Evolutionary conservation across 1,284 basidiomycete genomes (phyloP).

Genomic region (Coniferiporia sulphurascens): DNA sequence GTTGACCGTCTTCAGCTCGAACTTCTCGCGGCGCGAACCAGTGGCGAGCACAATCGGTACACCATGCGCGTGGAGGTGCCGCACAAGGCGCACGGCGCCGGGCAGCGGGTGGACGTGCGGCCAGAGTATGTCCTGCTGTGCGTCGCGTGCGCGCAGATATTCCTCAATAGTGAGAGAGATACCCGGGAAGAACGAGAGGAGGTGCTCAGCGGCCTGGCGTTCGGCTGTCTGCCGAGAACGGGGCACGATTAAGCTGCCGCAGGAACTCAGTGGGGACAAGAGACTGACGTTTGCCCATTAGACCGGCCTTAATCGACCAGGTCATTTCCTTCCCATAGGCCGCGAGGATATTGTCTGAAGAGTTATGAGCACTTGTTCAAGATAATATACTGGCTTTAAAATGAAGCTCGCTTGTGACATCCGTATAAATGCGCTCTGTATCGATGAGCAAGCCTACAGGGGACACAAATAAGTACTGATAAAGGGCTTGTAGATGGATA

Average conservation of each 20-base stretch:
- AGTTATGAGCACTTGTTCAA: not conserved
- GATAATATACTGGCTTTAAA: not conserved
- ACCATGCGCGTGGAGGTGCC: slow-evolving; percentile 57
- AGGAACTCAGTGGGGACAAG: not conserved
- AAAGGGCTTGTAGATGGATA: slow-evolving; percentile 19
- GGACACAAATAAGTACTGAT: not conserved
- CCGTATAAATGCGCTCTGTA: slow-evolving; percentile 68
- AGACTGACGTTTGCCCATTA: slow-evolving; percentile 75
- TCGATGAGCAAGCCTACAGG: slow-evolving; percentile 54
- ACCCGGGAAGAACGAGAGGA: slow-evolving; percentile 71
- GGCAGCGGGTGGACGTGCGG: slow-evolving; percentile 63
- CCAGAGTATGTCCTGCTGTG: slow-evolving; percentile 59
- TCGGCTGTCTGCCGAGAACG: slow-evolving; percentile 44
- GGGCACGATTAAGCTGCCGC: not conserved
- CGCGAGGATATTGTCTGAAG: slow-evolving; percentile 62
- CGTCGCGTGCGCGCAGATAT: slow-evolving; percentile 52
- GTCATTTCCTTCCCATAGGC: slow-evolving; percentile 72
- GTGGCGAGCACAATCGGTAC: slow-evolving; percentile 77
- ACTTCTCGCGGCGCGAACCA: slow-evolving; percentile 60
- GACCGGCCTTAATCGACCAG: slow-evolving; percentile 78
- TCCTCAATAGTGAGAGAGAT: slow-evolving; percentile 55
- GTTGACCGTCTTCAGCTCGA: slow-evolving; percentile 58
- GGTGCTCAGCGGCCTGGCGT: slow-evolving; percentile 53
- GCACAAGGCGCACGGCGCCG: slow-evolving; percentile 58
- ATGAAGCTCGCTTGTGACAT: slow-evolving; percentile 59